Evolutionary conservation across 306 rosid species (phyloP), one percentile per base, ranked within the genome.

Genomic region (Quercus mongolica): DNA sequence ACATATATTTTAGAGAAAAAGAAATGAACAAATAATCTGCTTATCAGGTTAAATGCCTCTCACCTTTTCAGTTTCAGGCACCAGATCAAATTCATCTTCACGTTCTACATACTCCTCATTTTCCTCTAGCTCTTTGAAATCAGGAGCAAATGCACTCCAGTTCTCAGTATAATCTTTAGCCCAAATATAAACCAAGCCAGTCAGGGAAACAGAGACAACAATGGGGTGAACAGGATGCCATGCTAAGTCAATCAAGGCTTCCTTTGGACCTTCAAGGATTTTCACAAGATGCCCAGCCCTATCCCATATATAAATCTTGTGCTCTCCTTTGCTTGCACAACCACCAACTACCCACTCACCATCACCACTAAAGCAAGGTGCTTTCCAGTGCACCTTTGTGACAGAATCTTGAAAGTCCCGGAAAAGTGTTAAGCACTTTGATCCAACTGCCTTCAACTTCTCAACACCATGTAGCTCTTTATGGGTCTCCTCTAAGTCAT

Each of bases 141-240:
- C 99, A 65, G 98, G 99, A 79, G 99, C 99, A 90, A 95, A 95
- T 70, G 99, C 98, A 89, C 99, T 95, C 99, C 98, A 93, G 76
- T 91, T 93, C 90, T 95, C 99, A 20, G 98, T 95, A 76, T 93
- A 93, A 85, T 95, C 99, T 88, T 95, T 95, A 30, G 99, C 99
- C 97, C 99, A 95, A 25, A 95, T 93, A 82, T 91, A 95, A 85
- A 90, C 89, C 79, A 90, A 71, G 73, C 99, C 98, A 64, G 91
- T 85, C 88, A 91, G 59, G 6, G 99, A 96, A 86, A 96, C 99
- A 69, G 98, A 96, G 79, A 88, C 98, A 38, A 96, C 91, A 78
- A 96, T 88, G 12, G 99, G 99, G 76, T 84, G 94, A 81, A 96
- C 85, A 62, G 99, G 99, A 86, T 96, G 99, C 99, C 99, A 96